Conservation (phyloP, 2,329 filamentous ascomycete genomes). For the Davidsoniella neocaledoniae region DNA sequence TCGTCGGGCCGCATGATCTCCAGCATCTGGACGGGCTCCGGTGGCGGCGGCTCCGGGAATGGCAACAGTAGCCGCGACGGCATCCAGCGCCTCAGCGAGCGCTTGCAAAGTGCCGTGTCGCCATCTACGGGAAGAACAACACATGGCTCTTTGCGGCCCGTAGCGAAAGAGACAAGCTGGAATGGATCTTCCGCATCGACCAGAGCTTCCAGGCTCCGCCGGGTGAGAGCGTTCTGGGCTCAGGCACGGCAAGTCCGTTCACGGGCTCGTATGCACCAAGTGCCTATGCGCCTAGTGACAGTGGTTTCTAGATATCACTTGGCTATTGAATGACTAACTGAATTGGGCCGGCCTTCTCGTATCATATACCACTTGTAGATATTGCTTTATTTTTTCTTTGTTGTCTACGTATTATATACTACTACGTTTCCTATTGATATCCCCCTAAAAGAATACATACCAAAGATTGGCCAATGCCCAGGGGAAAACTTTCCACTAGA, state of each 20-base stretch:
- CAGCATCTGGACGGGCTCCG: slow-evolving; percentile 35
- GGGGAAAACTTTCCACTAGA: too few species aligned
- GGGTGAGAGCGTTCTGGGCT: slow-evolving; percentile 17
- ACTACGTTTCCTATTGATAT: too few species aligned
- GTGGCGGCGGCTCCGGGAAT: slow-evolving; percentile 19
- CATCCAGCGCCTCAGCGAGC: slow-evolving; percentile 36
- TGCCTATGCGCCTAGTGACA: slow-evolving; percentile 1
- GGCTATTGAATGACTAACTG: too few species aligned
- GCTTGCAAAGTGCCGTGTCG: slow-evolving; percentile 60
- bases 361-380: too few species aligned
- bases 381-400: too few species aligned
- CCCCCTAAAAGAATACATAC: not conserved
- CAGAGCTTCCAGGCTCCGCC: slow-evolving; percentile 45
- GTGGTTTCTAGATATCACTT: not conserved
- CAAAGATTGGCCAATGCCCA: too few species aligned
- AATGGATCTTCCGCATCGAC: slow-evolving; percentile 94
- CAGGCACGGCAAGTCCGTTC: not conserved
- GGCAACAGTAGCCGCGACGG: slow-evolving; percentile 19
- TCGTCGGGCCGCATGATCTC: slow-evolving; percentile 36
- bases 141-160: slow-evolving; percentile 87
- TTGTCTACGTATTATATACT: too few species aligned
- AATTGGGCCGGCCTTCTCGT: too few species aligned
- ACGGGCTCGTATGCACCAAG: slow-evolving; percentile 7
- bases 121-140: slow-evolving; percentile 84
- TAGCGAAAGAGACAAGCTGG: slow-evolving; percentile 80